Base-by-base conservation (phyloP, 805 yeast genomes). In the Debaryomyces maramus region DNA sequence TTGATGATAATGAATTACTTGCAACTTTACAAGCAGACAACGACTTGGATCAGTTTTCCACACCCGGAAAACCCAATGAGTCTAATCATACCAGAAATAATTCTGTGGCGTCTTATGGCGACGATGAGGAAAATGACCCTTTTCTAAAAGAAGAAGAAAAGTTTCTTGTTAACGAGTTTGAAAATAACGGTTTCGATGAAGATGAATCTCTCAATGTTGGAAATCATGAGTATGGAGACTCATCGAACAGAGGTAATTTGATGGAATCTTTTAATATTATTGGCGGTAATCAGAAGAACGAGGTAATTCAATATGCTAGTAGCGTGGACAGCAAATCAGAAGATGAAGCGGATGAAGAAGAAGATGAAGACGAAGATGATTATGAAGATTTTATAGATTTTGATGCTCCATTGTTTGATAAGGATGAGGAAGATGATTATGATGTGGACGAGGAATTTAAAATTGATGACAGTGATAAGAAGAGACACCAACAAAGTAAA, bases 21-120 rank as follows among this genome's bases (percentile, higher is more conserved):
- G 76, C 75, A 13, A 72, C 76, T 2, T 53, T 72, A 23, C 74
- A 72, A 46, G 76, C 73, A 1, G 77, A 72, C 40, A 68, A 69
- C 36, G 76, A 70, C 43, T 41, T 62, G 13, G 75, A 67, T 29
- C 74, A 70, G 40, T 67, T 68, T 41, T 41, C 50, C 18, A 35
- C 43, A 10, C 39, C 38, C 5, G 31, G 39, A 14, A 23, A 21
- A 9, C 18, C 49, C 19, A 30, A 40, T n/a, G 18, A 28, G 18
- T 41, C 39, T 21, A 32, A 40, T 22, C 44, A 44, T 17, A 34
- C 51, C 5, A 42, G 68, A 21, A 58, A 52, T 17, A 58, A 55
- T 38, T 63, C 72, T 2, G 39, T 63, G 19, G 62, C 57, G 21
- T 58, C 67, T 3, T 19, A 58, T n/a, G 65, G 60, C 30, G 65